Conservation (phyloP, 2,329 filamentous ascomycete species). For the Chalaropsis ovoidea region DNA sequence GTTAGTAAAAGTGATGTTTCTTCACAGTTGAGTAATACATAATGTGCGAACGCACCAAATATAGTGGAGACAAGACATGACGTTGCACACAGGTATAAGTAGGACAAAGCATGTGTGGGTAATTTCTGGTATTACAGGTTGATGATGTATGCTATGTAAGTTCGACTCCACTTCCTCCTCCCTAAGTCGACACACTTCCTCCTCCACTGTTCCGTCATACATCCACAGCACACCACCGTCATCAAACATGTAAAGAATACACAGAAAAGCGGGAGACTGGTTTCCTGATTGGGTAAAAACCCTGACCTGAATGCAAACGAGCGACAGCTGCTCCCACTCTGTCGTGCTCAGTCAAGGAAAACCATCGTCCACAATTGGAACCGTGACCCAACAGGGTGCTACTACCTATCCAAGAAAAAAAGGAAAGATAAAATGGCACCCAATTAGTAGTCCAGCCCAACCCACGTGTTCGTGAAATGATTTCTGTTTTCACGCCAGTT, state of each 20-base stretch:
- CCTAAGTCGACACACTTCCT: not conserved
- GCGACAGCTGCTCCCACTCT: not conserved
- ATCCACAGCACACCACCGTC: not conserved
- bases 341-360: constrained; percentile 15
- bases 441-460: constrained; percentile 25
- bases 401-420: constrained; percentile 33
- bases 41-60: not conserved
- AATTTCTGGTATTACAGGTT: constrained; percentile 54
- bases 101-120: constrained; percentile 44
- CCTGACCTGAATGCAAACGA: constrained; percentile 5
- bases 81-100: constrained; percentile 4
- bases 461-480: constrained; percentile 24
- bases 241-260: constrained; percentile 6
- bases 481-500: constrained; percentile 25
- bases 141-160: constrained; percentile 29
- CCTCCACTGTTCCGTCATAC: not conserved
- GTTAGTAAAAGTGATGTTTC: not conserved
- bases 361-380: constrained; percentile 25
- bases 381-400: constrained; percentile 25
- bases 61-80: not conserved
- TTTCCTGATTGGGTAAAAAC: constrained; percentile 41
- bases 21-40: not conserved
- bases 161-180: not conserved
- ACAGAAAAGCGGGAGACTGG: constrained; percentile 8
- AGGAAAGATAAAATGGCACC: constrained; percentile 29